Percentiles rank a stretch among this genome's conserved stretches.
Conservation (phyloP, 768 basidiomycete genomes). For the Mrakia hoshinonis region DNA sequence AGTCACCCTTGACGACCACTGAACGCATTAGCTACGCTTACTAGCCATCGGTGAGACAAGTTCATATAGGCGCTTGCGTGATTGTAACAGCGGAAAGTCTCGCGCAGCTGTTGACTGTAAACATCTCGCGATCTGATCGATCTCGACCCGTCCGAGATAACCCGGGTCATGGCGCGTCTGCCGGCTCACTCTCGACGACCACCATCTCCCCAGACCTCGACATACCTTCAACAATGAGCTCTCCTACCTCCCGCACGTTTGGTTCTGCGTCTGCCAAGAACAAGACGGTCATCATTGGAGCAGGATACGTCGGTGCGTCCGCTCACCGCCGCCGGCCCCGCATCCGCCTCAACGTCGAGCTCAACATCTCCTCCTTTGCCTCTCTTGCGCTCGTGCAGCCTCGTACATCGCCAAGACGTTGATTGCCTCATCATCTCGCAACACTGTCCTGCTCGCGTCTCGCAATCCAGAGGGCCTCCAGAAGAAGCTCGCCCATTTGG, state of each 20-base stretch:
- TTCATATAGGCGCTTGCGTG: too few relatives aligned
- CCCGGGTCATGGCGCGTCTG: neutral
- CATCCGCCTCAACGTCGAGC: constrained; percentile 3
- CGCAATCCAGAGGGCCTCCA: constrained; percentile 49
- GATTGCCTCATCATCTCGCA: constrained; percentile 40
- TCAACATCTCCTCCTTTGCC: neutral
- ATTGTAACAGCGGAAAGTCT: too few relatives aligned
- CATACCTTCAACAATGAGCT: neutral
- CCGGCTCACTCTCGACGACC: neutral
- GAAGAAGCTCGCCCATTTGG: constrained; percentile 35
- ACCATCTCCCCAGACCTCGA: neutral
- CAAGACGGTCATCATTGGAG: constrained; percentile 45
- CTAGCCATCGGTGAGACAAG: too few relatives aligned
- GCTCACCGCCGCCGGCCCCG: constrained; percentile 17
- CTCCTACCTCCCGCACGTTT: neutral
- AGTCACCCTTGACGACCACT: too few relatives aligned
- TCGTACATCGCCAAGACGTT: constrained; percentile 55
- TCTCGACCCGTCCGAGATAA: too few relatives aligned
- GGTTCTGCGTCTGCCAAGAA: constrained; percentile 23
- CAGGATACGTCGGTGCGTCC: constrained; percentile 54
- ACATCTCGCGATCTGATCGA: too few relatives aligned
- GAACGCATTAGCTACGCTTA: too few relatives aligned
- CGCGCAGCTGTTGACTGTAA: too few relatives aligned
- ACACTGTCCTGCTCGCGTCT: constrained; percentile 54
- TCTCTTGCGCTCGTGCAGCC: constrained; percentile 41